These are phyloP conservation scores for Camellia lanceoleosa DNA, from an alignment of 148 eudicot genomes.

Conservation along the genomic window DNA sequence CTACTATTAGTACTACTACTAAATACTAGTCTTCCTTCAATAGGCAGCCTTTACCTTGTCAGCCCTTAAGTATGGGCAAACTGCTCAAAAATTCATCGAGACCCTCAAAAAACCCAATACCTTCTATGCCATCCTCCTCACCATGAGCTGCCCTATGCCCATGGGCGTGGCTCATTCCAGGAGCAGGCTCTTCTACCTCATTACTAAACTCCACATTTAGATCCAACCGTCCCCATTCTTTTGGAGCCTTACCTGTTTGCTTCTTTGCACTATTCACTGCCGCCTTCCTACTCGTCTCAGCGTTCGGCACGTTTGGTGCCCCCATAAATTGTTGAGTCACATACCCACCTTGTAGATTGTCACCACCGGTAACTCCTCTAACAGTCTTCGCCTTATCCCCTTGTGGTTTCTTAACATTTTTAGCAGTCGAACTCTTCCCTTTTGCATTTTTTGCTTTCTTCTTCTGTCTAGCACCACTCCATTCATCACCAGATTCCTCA, in stretches of 20 bases:
- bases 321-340: constrained; percentile 9
- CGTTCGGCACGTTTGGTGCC: constrained; percentile 5
- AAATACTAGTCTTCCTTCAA: constrained; percentile 18
- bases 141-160: constrained; percentile 29
- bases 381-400: constrained; percentile 13
- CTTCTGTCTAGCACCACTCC: constrained; percentile 37
- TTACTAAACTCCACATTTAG: constrained; percentile 63
- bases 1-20: constrained; percentile 6
- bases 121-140: constrained; percentile 52
- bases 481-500: constrained; percentile 61
- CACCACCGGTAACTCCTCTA: neutral
- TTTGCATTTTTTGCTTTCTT: constrained; percentile 36
- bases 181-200: constrained; percentile 58
- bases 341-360: constrained; percentile 14
- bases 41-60: constrained; percentile 52
- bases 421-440: constrained; percentile 19
- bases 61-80: constrained; percentile 50
- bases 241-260: constrained; percentile 25
- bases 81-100: constrained; percentile 64
- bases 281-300: constrained; percentile 9
- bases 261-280: constrained; percentile 17
- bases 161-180: constrained; percentile 20
- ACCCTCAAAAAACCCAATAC: constrained; percentile 62
- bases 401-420: constrained; percentile 7
- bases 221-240: constrained; percentile 52